Evolutionary conservation across 179 eudicot species (phyloP).

Genomic region (Spinacia oleracea): DNA sequence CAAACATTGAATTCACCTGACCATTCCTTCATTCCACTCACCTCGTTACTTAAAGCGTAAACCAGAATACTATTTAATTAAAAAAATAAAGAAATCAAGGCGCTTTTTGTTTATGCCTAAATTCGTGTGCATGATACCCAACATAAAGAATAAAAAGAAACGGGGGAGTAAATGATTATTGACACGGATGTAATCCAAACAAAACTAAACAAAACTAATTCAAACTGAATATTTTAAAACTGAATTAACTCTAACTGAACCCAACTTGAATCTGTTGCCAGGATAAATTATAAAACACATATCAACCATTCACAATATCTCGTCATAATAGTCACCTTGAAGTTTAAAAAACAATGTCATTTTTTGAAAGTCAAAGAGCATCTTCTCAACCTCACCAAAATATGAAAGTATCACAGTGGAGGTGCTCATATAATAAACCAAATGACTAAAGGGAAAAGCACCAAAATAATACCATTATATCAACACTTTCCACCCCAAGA

Average conservation of each 20-base stretch:
- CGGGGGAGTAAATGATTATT: no score
- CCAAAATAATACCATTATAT: not conserved
- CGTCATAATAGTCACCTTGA: not conserved
- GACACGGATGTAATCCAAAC: no score
- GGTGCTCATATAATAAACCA: constrained; percentile 9
- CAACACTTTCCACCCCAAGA: not conserved
- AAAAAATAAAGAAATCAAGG: no score
- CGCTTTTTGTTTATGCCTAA: no score
- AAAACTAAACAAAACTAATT: not conserved
- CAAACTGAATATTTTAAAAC: not conserved
- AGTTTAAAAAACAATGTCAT: not conserved
- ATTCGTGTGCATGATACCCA: no score
- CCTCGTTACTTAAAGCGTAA: no score
- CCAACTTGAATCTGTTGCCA: not conserved
- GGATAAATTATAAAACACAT: not conserved
- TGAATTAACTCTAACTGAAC: not conserved
- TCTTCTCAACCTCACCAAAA: not conserved
- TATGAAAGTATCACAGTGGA: not conserved
- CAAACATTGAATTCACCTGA: no score
- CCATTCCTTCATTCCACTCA: no score
- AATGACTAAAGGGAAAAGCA: constrained; percentile 3
- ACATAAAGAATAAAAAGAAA: no score
- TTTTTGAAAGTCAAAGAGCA: not conserved
- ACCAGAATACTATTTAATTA: no score
- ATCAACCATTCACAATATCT: not conserved